These are phyloP conservation scores for Mortierella hygrophila DNA, from an alignment of 192 early-diverging fungal genomes.

Conservation along the genomic window DNA sequence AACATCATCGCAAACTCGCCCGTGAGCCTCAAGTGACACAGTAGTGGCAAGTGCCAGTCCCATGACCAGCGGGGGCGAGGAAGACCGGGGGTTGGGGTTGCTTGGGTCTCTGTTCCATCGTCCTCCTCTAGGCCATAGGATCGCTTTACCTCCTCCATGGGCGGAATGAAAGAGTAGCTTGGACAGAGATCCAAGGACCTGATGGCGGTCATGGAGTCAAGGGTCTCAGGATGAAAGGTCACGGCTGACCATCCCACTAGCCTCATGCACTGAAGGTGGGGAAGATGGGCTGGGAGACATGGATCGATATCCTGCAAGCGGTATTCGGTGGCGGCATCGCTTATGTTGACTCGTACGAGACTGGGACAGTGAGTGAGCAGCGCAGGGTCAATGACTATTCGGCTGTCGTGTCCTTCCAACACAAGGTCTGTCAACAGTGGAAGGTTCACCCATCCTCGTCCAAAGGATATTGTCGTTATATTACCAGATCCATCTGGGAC, in stretches of 20 bases:
- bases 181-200: background rate
- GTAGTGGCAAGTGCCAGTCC: background rate
- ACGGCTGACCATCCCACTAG: background rate
- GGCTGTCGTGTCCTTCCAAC: background rate
- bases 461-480: background rate
- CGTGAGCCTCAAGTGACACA: background rate
- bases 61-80: background rate
- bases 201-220: background rate
- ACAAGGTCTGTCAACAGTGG: background rate
- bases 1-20: slow-evolving; percentile 1
- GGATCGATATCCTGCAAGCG: background rate
- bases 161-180: background rate
- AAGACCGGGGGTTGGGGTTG: background rate
- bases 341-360: background rate
- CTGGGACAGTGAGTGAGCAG: background rate
- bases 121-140: background rate
- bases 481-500: background rate
- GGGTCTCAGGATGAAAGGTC: background rate
- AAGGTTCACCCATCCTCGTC: background rate
- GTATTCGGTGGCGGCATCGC: background rate
- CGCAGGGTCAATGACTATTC: background rate
- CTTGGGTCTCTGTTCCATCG: background rate
- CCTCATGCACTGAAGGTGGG: background rate
- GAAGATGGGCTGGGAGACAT: background rate
- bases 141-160: background rate